These are phyloP conservation scores for Colletotrichum horii DNA, from an alignment of 2,329 filamentous ascomycete genomes.

Conservation along the genomic window DNA sequence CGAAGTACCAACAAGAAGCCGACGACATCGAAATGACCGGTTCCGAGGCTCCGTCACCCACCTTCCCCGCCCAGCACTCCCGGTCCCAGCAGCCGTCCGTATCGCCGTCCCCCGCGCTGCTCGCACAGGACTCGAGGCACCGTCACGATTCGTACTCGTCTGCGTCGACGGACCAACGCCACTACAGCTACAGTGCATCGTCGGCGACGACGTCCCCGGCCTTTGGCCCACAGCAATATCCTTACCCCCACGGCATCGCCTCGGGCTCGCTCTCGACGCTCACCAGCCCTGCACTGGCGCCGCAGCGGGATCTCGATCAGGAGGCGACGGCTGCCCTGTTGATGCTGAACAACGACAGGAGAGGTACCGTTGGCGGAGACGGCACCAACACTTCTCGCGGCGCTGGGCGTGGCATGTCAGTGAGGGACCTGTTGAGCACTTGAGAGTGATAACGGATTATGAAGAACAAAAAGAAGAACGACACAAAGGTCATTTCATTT, in stretches of 20 bases:
- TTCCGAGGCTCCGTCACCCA: conserved; percentile 52
- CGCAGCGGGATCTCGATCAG: conserved; percentile 65
- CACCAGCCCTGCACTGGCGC: conserved; percentile 62
- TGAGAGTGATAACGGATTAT: conserved; percentile 31
- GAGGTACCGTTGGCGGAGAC: conserved; percentile 44
- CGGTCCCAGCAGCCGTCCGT: conserved; percentile 50
- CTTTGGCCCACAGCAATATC: conserved; percentile 57
- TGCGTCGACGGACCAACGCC: conserved; percentile 51
- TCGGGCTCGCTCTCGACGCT: conserved; percentile 56
- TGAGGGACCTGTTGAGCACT: conserved; percentile 58
- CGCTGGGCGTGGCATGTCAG: conserved; percentile 55
- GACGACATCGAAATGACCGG: conserved; percentile 68
- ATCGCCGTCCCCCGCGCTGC: conserved; percentile 62
- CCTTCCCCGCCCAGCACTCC: conserved; percentile 37
- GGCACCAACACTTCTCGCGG: conserved; percentile 35
- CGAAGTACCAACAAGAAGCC: conserved; percentile 43
- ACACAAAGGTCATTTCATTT: not conserved
- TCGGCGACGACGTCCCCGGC: conserved; percentile 61
- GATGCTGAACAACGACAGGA: conserved; percentile 84
- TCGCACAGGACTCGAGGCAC: conserved; percentile 47
- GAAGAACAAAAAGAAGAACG: not conserved
- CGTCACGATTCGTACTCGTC: conserved; percentile 61
- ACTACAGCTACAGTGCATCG: conserved; percentile 52
- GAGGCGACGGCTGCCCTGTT: conserved; percentile 86
- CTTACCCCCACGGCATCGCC: conserved; percentile 39